Base-by-base conservation (phyloP, 2,329 filamentous ascomycete species). In the Drechslerella stenobrocha region DNA sequence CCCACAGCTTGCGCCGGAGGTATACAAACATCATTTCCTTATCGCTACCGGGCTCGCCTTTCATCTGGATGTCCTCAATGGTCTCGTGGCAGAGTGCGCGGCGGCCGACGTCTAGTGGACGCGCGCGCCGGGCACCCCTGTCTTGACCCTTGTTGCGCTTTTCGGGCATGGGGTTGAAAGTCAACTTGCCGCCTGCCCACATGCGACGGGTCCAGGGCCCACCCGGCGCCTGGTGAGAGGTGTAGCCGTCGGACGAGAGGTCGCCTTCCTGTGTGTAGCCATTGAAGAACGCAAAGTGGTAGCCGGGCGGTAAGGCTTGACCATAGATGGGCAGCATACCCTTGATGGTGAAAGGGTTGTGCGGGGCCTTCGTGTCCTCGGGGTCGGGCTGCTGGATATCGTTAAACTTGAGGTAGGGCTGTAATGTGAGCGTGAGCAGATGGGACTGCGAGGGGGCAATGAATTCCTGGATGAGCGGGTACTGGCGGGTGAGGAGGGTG, bases 271-370 rank as follows among this genome's bases (percentile, higher is more conserved):
- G 79, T 15, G 87, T 79, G 70, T 84, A 82, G 8, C 87, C 82
- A 64, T 90, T 89, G 77, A 96, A 96, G 79, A 95, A 95, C 70
- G 92, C 84, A 32, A 96, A 81, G 76, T 96, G 90, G 75, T 95
- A 86, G 32, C 87, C 88, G 26, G 83, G 80, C 0, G 86, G 84
- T 13, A 76, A 67, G 7, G 22, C 22, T 37, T 46, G 51, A 69
- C 73, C 42, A 56, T 69, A 58, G 45, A 40, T 59, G 66, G 72
- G 61, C 75, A 74, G 34, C 75, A 78, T 70, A 75, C 77, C 34
- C 73, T 69, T 50, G 73, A 71, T 70, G 73, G 72, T 72, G 70
- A 69, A 72, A 48, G 42, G 70, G 18, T 70, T 65, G 23, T 69
- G 55, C 75, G 46, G 71, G 64, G 32, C 73, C 73, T 57, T 59